Conservation (phyloP, 371 early-diverging fungal species). For the Funneliformis caledonium region DNA sequence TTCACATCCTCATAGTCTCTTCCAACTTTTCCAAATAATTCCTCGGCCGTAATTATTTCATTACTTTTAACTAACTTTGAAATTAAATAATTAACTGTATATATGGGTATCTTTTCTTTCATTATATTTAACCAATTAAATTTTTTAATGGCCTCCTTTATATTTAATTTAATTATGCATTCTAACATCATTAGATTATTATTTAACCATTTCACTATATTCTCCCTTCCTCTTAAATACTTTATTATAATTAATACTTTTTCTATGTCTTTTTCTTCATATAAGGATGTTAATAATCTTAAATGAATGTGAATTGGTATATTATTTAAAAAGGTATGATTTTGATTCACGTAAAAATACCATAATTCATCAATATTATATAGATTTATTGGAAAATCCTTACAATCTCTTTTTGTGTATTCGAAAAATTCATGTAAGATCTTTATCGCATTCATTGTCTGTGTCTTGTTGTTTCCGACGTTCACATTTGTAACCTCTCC, state of each 20-base stretch:
- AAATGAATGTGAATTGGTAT: neutral
- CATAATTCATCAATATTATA: neutral
- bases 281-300: neutral
- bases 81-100: neutral
- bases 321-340: neutral
- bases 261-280: neutral
- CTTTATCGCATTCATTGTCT: neutral
- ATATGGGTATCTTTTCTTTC: neutral
- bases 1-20: neutral
- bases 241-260: neutral
- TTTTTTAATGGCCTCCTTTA: neutral
- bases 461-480: neutral
- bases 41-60: neutral
- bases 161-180: neutral
- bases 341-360: neutral
- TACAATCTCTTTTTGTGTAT: neutral
- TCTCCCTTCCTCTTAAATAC: neutral
- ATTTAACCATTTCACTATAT: neutral
- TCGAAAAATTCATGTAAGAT: neutral
- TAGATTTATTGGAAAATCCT: neutral
- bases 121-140: neutral
- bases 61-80: neutral
- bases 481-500: neutral
- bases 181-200: conserved; percentile 8
- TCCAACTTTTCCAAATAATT: neutral